Evolutionary conservation across 2,329 filamentous ascomycete genomes (phyloP), one percentile per base, ranked within the genome.

Genomic region (Didymella exigua): DNA sequence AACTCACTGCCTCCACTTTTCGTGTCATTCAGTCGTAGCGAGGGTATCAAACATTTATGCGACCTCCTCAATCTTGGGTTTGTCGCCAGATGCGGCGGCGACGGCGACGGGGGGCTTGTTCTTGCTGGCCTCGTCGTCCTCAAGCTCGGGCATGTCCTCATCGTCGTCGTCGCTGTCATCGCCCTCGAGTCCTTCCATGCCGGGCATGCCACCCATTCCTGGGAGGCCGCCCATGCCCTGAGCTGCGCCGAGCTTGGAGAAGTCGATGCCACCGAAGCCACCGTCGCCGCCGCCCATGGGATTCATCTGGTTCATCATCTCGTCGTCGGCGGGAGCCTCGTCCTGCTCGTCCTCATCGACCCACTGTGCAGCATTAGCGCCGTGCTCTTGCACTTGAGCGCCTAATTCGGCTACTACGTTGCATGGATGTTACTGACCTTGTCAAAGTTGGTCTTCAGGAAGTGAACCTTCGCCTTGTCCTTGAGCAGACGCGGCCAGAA

Each of bases 261-360:
- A 96, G 79, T 96, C 92, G 73, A 96, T 95, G 69, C 90, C 90
- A 69, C 89, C 87, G 62, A 95, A 91, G 76, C 91, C 90, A 64
- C 86, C 87, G 58, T 85, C 84, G 51, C 73, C 26, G 26, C 26
- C 73, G 37, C 67, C 76, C 73, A 78, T 89, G 62, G 85, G 77
- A 63, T 78, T 78, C 78, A 81, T 81, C 64, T 77, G 76, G 61
- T 70, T 75, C 77, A 81, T 79, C 72, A 80, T 77, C 77, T 96
- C 93, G 77, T 96, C 93, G 52, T 96, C 93, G 77, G 96, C 93
- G 52, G 86, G 82, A 57, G 85, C 88, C 78, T 91, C 92, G 73
- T 98, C 89, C 82, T 99, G 95, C 85, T 99, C 95, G 75, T 99
- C 93, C 86, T 97, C 91, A 68, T 97, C 93, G 71, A 96, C 90